phyloP scores from a whole-genome alignment of 176 grass and related monocot genomes.

The Carex parvula region DNA sequence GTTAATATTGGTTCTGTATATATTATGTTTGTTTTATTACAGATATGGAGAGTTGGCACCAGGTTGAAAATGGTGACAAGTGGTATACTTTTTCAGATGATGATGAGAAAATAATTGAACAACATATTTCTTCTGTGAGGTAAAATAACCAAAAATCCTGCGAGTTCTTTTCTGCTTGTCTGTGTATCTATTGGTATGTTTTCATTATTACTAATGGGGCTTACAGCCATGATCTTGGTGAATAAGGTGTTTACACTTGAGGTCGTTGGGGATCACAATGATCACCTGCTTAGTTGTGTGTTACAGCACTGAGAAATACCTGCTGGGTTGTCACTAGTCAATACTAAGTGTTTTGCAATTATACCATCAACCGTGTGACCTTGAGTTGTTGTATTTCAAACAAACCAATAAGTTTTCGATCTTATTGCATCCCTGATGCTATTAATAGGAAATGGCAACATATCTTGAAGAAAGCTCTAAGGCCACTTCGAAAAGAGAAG shows the following conservation, averaged over 20 bases:
- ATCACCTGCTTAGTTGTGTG: background rate
- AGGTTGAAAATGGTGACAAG: constrained; percentile 31
- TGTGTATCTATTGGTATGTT: background rate
- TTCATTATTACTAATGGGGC: background rate
- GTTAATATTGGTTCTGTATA: background rate
- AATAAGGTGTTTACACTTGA: background rate
- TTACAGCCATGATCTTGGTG: background rate
- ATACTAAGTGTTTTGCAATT: background rate
- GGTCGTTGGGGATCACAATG: background rate
- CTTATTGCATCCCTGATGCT: background rate
- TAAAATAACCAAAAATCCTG: constrained; percentile 16
- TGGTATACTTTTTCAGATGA: constrained; percentile 43
- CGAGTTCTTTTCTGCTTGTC: background rate
- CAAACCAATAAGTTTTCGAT: background rate
- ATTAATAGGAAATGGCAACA: constrained; percentile 25
- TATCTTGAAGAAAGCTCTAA: constrained; percentile 13
- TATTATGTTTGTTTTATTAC: background rate
- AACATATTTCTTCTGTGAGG: constrained; percentile 33
- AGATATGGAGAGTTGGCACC: constrained; percentile 33
- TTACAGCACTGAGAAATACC: background rate
- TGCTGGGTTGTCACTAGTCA: background rate
- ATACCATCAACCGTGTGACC: background rate
- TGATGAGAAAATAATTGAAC: constrained; percentile 39
- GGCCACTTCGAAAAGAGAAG: constrained; percentile 15
- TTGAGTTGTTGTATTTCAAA: background rate